Evolutionary conservation across 2,329 filamentous ascomycete genomes (phyloP), one percentile per base, ranked within the genome.

Genomic region (Purpureocillium takamizusanense): DNA sequence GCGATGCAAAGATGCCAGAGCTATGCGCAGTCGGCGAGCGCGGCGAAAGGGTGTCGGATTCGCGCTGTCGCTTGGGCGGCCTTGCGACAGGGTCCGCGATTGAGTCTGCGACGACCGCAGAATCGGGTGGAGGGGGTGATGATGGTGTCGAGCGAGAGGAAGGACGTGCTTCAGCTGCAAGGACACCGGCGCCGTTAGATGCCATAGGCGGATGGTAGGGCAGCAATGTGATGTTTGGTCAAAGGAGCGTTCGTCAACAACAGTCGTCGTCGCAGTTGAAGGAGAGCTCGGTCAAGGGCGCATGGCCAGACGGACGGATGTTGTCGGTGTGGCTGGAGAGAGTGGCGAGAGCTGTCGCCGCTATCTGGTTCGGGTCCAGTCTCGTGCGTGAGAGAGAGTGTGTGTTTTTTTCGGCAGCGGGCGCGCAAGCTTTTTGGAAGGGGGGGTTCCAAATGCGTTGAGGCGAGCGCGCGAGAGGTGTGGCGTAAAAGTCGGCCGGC

Each of bases 91-190:
- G 56, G 52, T 67, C 65, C 38, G 57, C 50, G 48, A n/a, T n/a
- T n/a, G n/a, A n/a, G n/a, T n/a, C 21, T 25, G 21, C 21, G 21
- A 56, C 52, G 45, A 65, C 58, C 43, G 30, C 12, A 23, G 33
- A 27, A 17, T 58, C 53, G 42, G 60, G 51, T 42, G 59, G 51
- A 45, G 59, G 21, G 10, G n/a, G n/a, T n/a, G 21, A 50, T 40
- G 58, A 52, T 36, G 56, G 47, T 33, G 62, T 56, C 41, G 58
- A 49, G 46, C 51, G 55, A 49, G 51, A 49, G 40, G 59, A 52
- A 45, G 64, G 62, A 55, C 69, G 62, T 56, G 65, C 60, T 60
- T 73, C 69, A 50, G 69, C 69, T 59, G 69, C 67, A 57, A 73
- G 63, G 51, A 65, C 61, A 54, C 64, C 68, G 52, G 68, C 65